These are phyloP conservation scores for Stenogyne calaminthoides DNA, from an alignment of 305 asterid genomes.

Conservation along the genomic window DNA sequence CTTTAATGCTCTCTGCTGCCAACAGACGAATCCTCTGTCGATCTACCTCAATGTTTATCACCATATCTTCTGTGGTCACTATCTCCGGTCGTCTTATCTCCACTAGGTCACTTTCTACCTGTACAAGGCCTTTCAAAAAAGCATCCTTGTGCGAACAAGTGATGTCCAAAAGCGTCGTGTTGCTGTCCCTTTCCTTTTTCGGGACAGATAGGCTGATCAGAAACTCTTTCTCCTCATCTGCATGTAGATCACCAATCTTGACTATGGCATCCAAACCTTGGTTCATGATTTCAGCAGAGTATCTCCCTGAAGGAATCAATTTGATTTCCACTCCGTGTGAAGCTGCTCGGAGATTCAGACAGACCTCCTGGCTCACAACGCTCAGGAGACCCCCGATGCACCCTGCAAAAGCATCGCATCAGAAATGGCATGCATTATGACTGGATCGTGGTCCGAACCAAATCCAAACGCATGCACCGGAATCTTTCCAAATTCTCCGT, in stretches of 20 bases:
- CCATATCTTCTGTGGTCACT: too few species aligned
- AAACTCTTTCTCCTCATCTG: constrained; percentile 61
- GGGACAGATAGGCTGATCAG: constrained; percentile 41
- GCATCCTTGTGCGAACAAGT: too few species aligned
- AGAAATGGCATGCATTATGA: constrained; percentile 56
- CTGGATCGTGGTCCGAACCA: constrained; percentile 61
- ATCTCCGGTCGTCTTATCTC: too few species aligned
- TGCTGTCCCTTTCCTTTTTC: too few species aligned
- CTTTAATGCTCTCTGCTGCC: too few species aligned
- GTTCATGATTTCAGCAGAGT: constrained; percentile 26
- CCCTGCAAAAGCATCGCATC: constrained; percentile 62
- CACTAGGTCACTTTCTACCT: too few species aligned
- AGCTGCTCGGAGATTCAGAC: constrained; percentile 34
- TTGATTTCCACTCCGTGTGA: constrained; percentile 44
- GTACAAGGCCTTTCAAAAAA: too few species aligned
- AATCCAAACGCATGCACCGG: constrained; percentile 66
- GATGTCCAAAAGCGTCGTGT: too few species aligned
- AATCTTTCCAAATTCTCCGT: background rate
- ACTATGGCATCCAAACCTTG: constrained; percentile 39
- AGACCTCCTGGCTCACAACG: constrained; percentile 47
- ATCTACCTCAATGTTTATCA: too few species aligned
- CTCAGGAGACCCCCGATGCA: constrained; percentile 67
- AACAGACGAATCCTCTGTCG: too few species aligned
- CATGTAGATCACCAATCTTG: constrained; percentile 50
- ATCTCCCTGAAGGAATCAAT: constrained; percentile 49